phyloP scores from a whole-genome alignment of 768 basidiomycete species.

The Termitomyces sp. region DNA sequence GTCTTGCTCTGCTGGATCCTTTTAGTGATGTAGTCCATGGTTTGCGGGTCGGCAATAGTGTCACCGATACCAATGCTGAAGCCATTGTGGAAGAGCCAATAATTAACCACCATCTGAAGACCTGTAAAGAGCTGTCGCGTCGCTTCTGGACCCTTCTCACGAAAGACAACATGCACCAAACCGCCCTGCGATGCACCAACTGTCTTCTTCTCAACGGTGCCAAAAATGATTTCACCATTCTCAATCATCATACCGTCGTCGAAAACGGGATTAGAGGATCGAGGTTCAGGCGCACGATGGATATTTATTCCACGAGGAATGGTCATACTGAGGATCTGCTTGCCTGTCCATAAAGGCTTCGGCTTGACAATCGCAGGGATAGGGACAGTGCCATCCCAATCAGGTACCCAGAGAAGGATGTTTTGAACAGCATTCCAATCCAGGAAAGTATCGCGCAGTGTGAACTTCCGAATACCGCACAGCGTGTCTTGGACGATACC shows the following conservation, averaged over 20 bases:
- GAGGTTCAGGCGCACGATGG: slow-evolving; percentile 73
- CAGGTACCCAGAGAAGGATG: slow-evolving; percentile 95
- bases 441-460: slow-evolving; percentile 90
- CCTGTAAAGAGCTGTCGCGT: slow-evolving; percentile 90
- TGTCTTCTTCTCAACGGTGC: slow-evolving; percentile 98
- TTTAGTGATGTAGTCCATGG: slow-evolving; percentile 83
- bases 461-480: slow-evolving; percentile 96
- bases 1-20: slow-evolving; percentile 80
- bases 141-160: slow-evolving; percentile 93
- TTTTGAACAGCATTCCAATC: slow-evolving; percentile 97
- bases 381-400: slow-evolving; percentile 93
- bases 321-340: slow-evolving; percentile 89
- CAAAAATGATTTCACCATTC: slow-evolving; percentile 93
- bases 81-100: slow-evolving; percentile 97
- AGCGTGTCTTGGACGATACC: slow-evolving; percentile 99
- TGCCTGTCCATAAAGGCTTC: slow-evolving; percentile 96
- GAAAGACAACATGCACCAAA: slow-evolving; percentile 93
- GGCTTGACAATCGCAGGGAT: slow-evolving; percentile 95
- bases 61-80: slow-evolving; percentile 99
- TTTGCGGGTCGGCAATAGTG: slow-evolving; percentile 88
- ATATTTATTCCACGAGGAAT: slow-evolving; percentile 97
- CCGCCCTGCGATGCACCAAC: slow-evolving; percentile 95
- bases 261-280: slow-evolving; percentile 74
- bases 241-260: slow-evolving; percentile 97
- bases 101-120: slow-evolving; percentile 94